Percentiles rank a stretch among this genome's conserved stretches.
Conservation (phyloP, 2,329 filamentous ascomycete genomes). For the Lachnellula arida region DNA sequence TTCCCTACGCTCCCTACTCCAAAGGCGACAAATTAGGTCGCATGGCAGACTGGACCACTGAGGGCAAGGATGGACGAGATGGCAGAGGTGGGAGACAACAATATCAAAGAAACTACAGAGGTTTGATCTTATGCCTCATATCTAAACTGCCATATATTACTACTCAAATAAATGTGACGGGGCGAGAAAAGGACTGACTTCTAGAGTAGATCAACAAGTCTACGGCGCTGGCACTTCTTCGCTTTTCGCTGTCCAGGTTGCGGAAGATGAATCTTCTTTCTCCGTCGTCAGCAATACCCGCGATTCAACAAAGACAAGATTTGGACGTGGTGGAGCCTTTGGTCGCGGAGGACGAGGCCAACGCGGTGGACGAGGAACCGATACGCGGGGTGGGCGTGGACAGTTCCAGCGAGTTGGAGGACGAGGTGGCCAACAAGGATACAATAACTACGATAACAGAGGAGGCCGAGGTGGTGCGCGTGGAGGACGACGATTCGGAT, state of each 20-base stretch:
- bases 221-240: slow-evolving; percentile 87
- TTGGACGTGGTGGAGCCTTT: slow-evolving; percentile 84
- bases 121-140: slow-evolving; percentile 43
- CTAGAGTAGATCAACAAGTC: slow-evolving; percentile 76
- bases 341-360: slow-evolving; percentile 64
- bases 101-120: slow-evolving; percentile 91
- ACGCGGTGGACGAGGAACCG: slow-evolving; percentile 65
- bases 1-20: slow-evolving; percentile 96
- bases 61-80: slow-evolving; percentile 77
- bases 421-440: slow-evolving; percentile 59
- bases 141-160: slow-evolving; percentile 11
- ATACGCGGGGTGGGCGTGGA: slow-evolving; percentile 57
- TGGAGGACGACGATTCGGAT: slow-evolving; percentile 85
- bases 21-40: slow-evolving; percentile 98
- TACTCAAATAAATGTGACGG: slow-evolving; percentile 4
- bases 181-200: slow-evolving; percentile 1
- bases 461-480: slow-evolving; percentile 65
- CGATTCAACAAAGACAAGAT: slow-evolving; percentile 79
- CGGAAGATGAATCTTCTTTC: slow-evolving; percentile 96
- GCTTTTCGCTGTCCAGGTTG: slow-evolving; percentile 83
- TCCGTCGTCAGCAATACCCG: slow-evolving; percentile 95
- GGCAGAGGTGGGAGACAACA: slow-evolving; percentile 73
- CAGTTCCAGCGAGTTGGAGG: slow-evolving; percentile 69
- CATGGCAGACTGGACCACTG: slow-evolving; percentile 97
- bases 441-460: slow-evolving; percentile 67